Conservation (phyloP, 768 basidiomycete genomes). For the Mycena chlorophos region DNA sequence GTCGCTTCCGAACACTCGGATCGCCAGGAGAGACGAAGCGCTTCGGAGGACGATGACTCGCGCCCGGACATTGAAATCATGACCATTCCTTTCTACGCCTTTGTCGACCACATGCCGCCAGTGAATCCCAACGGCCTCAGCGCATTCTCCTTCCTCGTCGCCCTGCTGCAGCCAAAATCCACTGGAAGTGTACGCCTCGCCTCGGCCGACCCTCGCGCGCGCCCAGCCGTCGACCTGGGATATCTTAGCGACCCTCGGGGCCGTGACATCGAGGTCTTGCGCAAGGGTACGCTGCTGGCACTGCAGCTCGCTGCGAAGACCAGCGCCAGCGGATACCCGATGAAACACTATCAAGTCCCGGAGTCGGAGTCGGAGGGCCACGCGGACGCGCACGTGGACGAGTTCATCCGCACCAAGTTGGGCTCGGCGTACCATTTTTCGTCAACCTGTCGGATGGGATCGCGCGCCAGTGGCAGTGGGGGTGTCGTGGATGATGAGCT, state of each 20-base stretch:
- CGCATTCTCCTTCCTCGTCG: constrained; percentile 18
- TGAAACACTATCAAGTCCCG: constrained; percentile 27
- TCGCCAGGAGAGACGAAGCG: neutral
- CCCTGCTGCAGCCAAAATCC: constrained; percentile 18
- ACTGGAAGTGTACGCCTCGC: constrained; percentile 22
- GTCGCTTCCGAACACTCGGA: neutral
- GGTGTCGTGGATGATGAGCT: constrained; percentile 50
- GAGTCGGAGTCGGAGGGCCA: constrained; percentile 23
- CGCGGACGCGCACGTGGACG: constrained; percentile 16
- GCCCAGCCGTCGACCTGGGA: constrained; percentile 21
- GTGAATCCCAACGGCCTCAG: constrained; percentile 23
- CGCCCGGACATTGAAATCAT: constrained; percentile 36
- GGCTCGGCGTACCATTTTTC: constrained; percentile 34
- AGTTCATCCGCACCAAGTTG: constrained; percentile 22
- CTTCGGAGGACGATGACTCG: neutral
- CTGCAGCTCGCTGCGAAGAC: constrained; percentile 23
- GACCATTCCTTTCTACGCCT: constrained; percentile 14
- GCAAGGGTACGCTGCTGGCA: constrained; percentile 11
- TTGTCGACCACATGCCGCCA: constrained; percentile 22
- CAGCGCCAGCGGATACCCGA: constrained; percentile 22
- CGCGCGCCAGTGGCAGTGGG: constrained; percentile 10
- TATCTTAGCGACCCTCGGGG: constrained; percentile 24
- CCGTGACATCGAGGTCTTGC: constrained; percentile 26
- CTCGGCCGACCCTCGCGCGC: constrained; percentile 16
- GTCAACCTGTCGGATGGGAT: constrained; percentile 21